These are phyloP conservation scores for Diutina pseudorugosa DNA, from an alignment of 1,139 yeast species.

Conservation along the genomic window DNA sequence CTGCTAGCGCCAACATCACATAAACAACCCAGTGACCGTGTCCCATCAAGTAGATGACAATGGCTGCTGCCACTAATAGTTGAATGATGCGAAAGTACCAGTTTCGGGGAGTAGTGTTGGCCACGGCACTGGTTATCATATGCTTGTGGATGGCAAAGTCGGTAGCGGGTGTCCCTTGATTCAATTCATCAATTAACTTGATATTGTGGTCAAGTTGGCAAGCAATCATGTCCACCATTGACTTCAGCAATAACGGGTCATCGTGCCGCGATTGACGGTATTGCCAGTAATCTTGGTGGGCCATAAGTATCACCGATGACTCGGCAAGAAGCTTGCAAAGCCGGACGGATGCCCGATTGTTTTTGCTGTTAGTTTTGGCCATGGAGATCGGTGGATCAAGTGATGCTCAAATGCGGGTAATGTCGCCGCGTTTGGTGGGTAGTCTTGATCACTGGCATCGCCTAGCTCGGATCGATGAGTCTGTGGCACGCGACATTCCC, in stretches of 20 bases:
- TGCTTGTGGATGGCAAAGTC: background rate
- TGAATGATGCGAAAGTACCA: background rate
- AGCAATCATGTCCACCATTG: background rate
- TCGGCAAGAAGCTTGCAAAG: background rate
- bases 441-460: background rate
- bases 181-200: background rate
- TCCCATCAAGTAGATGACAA: background rate
- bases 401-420: background rate
- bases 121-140: background rate
- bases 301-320: background rate
- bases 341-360: background rate
- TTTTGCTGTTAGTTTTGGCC: background rate
- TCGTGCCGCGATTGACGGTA: background rate
- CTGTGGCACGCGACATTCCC: too few species aligned
- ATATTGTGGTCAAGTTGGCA: background rate
- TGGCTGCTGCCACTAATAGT: background rate
- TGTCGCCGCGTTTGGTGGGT: background rate
- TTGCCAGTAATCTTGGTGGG: background rate
- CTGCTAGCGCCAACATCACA: background rate
- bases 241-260: background rate
- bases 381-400: background rate
- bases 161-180: background rate
- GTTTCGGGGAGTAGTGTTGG: background rate
- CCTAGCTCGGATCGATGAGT: too few species aligned
- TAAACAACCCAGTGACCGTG: background rate